Percentiles rank a stretch among this genome's conserved stretches.
Conservation (phyloP, 352 stramenopile genomes). For the Globisporangium nodosum region DNA sequence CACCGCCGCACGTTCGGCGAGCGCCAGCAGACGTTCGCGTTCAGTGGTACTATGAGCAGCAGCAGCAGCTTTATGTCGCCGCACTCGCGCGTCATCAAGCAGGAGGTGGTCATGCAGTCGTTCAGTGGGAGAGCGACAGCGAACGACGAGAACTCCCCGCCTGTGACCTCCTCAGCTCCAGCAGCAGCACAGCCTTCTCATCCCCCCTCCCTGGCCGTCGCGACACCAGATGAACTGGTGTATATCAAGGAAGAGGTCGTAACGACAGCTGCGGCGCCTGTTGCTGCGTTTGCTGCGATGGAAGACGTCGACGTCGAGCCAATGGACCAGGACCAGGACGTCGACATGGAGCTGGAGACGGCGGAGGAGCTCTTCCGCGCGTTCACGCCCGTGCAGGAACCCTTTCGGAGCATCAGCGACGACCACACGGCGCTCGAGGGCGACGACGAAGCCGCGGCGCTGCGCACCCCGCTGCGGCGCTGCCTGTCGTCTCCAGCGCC, state of each 20-base stretch:
- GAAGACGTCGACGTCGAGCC: constrained; percentile 5
- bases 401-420: constrained; percentile 14
- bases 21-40: constrained; percentile 42
- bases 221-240: constrained; percentile 1
- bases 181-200: not conserved
- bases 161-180: not conserved
- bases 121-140: not conserved
- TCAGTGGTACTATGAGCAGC: constrained; percentile 12
- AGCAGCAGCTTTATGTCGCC: not conserved
- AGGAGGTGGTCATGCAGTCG: not conserved
- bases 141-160: constrained; percentile 1
- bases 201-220: not conserved
- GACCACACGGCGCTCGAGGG: not conserved
- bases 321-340: constrained; percentile 1
- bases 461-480: constrained; percentile 41
- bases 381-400: constrained; percentile 13
- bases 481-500: constrained; percentile 18
- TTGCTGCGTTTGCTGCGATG: not conserved
- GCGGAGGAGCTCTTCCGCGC: not conserved
- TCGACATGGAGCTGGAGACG: constrained; percentile 2
- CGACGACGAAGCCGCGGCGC: constrained; percentile 7
- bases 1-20: constrained; percentile 61
- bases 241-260: constrained; percentile 13
- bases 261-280: not conserved
- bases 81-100: not conserved